phyloP scores from a whole-genome alignment of 805 yeast species.

The Pichia deserticola region DNA sequence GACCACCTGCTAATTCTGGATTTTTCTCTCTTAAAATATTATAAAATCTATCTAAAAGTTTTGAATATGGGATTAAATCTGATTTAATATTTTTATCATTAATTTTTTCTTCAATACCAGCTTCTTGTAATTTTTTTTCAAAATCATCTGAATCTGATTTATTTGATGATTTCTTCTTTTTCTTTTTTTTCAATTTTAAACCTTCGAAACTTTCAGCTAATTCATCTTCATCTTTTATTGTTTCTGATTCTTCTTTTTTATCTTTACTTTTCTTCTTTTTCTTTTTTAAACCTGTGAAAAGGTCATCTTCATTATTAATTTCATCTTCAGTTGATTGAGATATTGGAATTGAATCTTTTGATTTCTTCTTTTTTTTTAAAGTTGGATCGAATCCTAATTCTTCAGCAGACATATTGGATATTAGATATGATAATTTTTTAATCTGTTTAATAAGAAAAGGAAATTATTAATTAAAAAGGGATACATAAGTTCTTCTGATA shows the following conservation, averaged over 20 bases:
- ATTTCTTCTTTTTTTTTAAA: constrained; percentile 64
- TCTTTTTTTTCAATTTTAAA: constrained; percentile 59
- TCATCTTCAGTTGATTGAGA: constrained; percentile 30
- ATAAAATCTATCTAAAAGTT: constrained; percentile 79
- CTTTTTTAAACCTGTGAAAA: constrained; percentile 76
- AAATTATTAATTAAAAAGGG: too few relatives aligned
- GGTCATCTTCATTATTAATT: constrained; percentile 39
- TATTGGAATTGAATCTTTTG: constrained; percentile 30
- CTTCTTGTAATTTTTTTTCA: constrained; percentile 82
- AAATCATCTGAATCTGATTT: constrained; percentile 64
- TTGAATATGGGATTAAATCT: constrained; percentile 63
- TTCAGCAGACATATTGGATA: constrained; percentile 17
- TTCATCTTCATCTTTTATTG: constrained; percentile 33
- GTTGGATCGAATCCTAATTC: constrained; percentile 68
- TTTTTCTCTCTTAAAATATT: constrained; percentile 80
- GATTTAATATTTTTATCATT: constrained; percentile 33
- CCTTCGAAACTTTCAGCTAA: constrained; percentile 61
- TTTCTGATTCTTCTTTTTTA: constrained; percentile 14
- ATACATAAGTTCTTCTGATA: too few relatives aligned
- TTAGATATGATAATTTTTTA: too few relatives aligned
- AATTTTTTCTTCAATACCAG: constrained; percentile 62
- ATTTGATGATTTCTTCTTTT: constrained; percentile 71
- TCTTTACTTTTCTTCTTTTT: constrained; percentile 49
- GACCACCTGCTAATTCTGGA: constrained; percentile 97
- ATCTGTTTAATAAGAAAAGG: too few relatives aligned